Evolutionary conservation across 2,329 filamentous ascomycete species (phyloP), one percentile per base, ranked within the genome.

Genomic region (Cladosporium phlei): DNA sequence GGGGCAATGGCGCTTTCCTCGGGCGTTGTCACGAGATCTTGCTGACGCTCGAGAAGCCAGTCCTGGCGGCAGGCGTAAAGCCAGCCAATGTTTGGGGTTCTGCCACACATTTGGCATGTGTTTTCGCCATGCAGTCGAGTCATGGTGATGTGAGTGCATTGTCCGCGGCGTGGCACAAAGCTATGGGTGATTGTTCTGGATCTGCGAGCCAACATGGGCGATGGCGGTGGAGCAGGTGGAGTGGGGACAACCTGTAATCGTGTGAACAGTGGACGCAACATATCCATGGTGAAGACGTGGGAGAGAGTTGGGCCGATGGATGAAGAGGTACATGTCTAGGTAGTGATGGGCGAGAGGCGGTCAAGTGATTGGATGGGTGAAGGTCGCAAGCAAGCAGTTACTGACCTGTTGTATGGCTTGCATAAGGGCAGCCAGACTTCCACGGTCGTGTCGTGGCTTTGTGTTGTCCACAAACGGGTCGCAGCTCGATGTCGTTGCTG

Each of bases 21-120:
- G 1, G 27, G 27, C 12, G 25, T 22, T 5, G 27, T 20, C 2
- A 19, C 34, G 9, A 27, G 32, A 20, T 47, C 34, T 27, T 39
- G 32, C 28, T 38, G 32, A 14, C 25, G 4, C 24, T 24, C 27
- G n/a, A 38, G 8, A n/a, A 43, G 38, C 46, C 46, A 43, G 50
- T 89, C 85, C 60, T 86, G 79, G 10, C 74, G 77, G 64, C 88
- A 93, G 49, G 76, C 72, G 63, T 87, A 93, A 17, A 93, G 67
- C 78, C 84, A 93, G 20, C 85, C 85, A 44, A 83, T 72, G 12
- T 72, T 66, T 0, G 83, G 77, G 1, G 65, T 63, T 30, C 68
- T 66, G 29, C 69, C 68, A 57, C 87, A 93, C 19, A 72, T 59
- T 6, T 73, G 66, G 66, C 87, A 93, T 14, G 63, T 59, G 21